A percentile compares a stretch with the other conserved stretches of the same genome.
phyloP scores from a whole-genome alignment of 2,329 filamentous ascomycete genomes.

The Teratosphaeria epicoccoides region DNA sequence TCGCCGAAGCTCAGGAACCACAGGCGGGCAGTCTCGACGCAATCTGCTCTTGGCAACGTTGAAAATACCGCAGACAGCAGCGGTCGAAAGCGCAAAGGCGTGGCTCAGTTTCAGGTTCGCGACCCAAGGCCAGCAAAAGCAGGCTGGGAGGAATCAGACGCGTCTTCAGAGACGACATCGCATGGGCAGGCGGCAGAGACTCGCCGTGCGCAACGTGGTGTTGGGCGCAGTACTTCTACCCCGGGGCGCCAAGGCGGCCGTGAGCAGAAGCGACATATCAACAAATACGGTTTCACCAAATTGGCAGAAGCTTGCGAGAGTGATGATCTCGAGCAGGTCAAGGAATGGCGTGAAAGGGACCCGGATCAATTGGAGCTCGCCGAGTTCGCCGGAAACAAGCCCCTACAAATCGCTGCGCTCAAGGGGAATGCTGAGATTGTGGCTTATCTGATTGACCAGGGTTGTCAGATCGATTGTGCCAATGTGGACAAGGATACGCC shows the following conservation, averaged over 20 bases:
- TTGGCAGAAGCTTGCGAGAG: conserved; percentile 83
- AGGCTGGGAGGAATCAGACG: conserved; percentile 55
- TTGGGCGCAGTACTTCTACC: conserved; percentile 42
- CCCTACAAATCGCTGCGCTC: conserved; percentile 82
- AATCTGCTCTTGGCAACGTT: conserved; percentile 43
- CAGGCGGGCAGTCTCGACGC: conserved; percentile 54
- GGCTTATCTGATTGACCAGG: conserved; percentile 70
- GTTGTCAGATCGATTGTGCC: conserved; percentile 73
- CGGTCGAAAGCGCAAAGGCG: conserved; percentile 30
- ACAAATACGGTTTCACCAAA: conserved; percentile 83
- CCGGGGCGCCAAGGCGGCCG: conserved; percentile 47
- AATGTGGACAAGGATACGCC: conserved; percentile 74
- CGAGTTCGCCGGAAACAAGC: conserved; percentile 94
- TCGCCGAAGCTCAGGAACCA: conserved; percentile 52
- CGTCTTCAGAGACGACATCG: conserved; percentile 31
- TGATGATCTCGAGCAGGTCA: conserved; percentile 70
- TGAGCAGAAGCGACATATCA: conserved; percentile 68
- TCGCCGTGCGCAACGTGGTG: conserved; percentile 46
- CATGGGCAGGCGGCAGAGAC: conserved; percentile 52
- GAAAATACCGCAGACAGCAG: conserved; percentile 30
- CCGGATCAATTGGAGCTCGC: conserved; percentile 81
- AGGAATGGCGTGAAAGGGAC: conserved; percentile 61
- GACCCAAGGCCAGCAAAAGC: conserved; percentile 19
- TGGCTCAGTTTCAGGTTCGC: conserved; percentile 39
- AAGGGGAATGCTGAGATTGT: conserved; percentile 82